Base-by-base conservation (phyloP, 1,139 yeast genomes). In the Suhomyces anneliseae region DNA sequence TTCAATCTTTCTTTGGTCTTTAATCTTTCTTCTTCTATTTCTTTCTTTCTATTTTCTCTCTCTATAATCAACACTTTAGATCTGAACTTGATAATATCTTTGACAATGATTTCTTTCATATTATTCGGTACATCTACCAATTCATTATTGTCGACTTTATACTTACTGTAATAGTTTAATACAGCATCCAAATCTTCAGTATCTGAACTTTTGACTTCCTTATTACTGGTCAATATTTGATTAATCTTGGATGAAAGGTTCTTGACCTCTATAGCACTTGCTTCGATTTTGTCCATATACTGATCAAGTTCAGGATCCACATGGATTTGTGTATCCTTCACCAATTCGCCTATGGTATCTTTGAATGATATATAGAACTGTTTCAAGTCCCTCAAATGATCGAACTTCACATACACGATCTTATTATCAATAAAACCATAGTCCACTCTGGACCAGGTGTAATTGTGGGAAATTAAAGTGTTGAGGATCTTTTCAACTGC, bases 81-180 rank as follows among this genome's bases (percentile, higher is more conserved):
- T 56, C 93, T 68, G 59, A 86, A 86, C 52, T 77, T 79, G 43
- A 83, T 70, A 46, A 86, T 80, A 52, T 83, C 86, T 49, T 76
- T 75, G 38, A 77, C 78, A 34, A 85, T 78, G 34, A 70, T 73
- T n/a, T 82, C 85, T 40, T 81, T 66, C 68, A 81, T 70, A 38
- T 79, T 78, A 34, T 70, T 67, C 2, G 92, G 90, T 7, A 86
- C 78, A 56, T 84, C 92, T 12, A 78, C 69, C 48, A 86, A 62
- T 53, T 85, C 90, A 48, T 70, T 69, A 19, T 77, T 69, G 59
- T 86, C 89, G 24, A 86, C 81, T 46, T 76, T 72, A 57, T 86
- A 85, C 31, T 69, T 60, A 32, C 58, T 60, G 54, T 70, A 72
- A 52, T 69, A 69, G 33, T 66, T 61, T 57, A 68, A 56, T 4